Conservation (phyloP, 441 rosid genomes). For the Euphorbia corollata region DNA sequence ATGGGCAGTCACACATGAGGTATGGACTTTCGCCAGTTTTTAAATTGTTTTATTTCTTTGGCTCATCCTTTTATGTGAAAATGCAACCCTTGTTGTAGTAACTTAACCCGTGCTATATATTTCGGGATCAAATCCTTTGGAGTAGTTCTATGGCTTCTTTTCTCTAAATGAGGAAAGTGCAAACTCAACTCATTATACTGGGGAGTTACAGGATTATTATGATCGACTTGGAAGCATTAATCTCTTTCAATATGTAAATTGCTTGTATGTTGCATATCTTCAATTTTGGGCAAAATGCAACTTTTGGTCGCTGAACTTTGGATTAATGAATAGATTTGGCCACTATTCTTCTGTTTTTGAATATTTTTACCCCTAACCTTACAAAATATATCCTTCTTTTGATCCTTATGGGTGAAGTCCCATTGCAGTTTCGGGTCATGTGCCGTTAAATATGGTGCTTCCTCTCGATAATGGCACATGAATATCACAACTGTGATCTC, state of each 20-base stretch:
- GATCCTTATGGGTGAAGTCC: too few species aligned
- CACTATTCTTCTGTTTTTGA: too few species aligned
- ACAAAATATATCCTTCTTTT: too few species aligned
- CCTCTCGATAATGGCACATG: too few species aligned
- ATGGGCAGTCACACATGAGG: conserved; percentile 94
- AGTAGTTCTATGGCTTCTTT: neutral
- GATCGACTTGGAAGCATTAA: neutral
- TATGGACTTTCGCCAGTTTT: conserved; percentile 19
- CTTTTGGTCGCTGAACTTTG: too few species aligned
- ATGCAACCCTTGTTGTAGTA: neutral
- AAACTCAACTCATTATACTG: neutral
- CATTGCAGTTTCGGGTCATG: too few species aligned
- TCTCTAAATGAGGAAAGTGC: neutral
- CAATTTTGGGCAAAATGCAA: neutral
- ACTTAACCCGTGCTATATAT: neutral
- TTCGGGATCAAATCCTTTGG: neutral
- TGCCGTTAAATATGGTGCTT: too few species aligned
- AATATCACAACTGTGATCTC: too few species aligned
- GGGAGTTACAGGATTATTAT: neutral
- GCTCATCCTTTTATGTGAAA: neutral
- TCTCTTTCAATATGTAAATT: neutral
- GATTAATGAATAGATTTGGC: too few species aligned
- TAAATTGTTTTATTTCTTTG: neutral
- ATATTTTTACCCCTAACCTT: too few species aligned
- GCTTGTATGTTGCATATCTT: too few species aligned